Base-by-base conservation (phyloP, 1,284 basidiomycete species). In the Trichosporon faecale region DNA sequence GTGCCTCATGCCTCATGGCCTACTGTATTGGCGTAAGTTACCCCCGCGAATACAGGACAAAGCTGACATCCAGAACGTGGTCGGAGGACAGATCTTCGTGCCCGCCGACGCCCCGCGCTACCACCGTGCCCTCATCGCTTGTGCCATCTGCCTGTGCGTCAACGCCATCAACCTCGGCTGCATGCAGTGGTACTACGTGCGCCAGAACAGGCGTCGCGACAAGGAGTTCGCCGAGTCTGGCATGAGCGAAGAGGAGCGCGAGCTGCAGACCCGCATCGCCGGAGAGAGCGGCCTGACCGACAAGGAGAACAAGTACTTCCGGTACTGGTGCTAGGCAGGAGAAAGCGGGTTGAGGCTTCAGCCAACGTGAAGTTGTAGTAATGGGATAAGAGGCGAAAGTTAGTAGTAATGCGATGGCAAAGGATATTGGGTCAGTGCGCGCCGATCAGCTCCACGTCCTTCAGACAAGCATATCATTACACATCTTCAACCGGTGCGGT, bases 401-500 rank as follows among this genome's bases (percentile, higher is more conserved):
- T 25, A 44, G 40, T 44, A 23, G 49, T 46, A n/a, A 46, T 18
- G 18, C 11, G 49, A 52, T 52, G 49, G 9, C 23, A 52, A 52
- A 25, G 21, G 21, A 23, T 21, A 8, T 23, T 52, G 5, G 6
- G 14, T 52, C 49, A 52, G 49, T 25, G 21, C 16, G 49, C 49
- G 18, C 49, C 49, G 23, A 21, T 23, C 49, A 52, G 49, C 21
- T 3, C 49, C 49, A 52, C 40, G 40, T 52, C n/a, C 57, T 61
- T 61, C 57, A 60, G 57, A 61, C 57, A 61, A 33, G 16, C 14
- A 33, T 61, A 61, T 6, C 57, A 61, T 61, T 61, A 33, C 57
- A 21, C 29, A 29, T 60, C 29, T 37, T 35, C 83, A 97, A 11
- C 86, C 94, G 64, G 94, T 97, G 76, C 96, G 88, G 83, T 96